Conservation (phyloP, 192 early-diverging fungal species). For the Umbelopsis sp. region DNA sequence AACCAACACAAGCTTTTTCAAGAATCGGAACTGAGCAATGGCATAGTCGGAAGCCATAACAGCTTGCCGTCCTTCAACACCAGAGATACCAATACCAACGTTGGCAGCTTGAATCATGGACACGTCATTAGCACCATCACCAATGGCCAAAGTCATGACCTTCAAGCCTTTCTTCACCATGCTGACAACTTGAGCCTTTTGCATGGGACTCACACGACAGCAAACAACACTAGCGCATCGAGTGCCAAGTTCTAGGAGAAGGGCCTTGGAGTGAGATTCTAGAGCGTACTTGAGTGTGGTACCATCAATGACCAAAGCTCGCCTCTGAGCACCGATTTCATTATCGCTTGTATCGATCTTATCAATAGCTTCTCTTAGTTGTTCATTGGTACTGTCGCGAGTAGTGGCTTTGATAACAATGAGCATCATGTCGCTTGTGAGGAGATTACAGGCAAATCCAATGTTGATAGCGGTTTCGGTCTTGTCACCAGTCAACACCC, state of each 20-base stretch:
- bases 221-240: constrained; percentile 89
- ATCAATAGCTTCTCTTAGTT: constrained; percentile 68
- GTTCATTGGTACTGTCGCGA: constrained; percentile 57
- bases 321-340: constrained; percentile 37
- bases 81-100: constrained; percentile 92
- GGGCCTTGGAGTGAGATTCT: constrained; percentile 52
- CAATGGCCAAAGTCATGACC: constrained; percentile 90
- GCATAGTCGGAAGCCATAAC: constrained; percentile 93
- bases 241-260: constrained; percentile 74
- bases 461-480: constrained; percentile 98
- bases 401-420: constrained; percentile 70
- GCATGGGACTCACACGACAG: constrained; percentile 93
- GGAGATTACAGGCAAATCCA: constrained; percentile 90
- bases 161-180: constrained; percentile 82
- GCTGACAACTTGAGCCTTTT: constrained; percentile 94
- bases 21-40: constrained; percentile 87
- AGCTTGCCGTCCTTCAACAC: constrained; percentile 94
- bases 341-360: constrained; percentile 48
- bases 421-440: constrained; percentile 81
- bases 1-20: constrained; percentile 82
- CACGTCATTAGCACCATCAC: constrained; percentile 98
- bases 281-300: constrained; percentile 81
- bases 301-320: constrained; percentile 89
- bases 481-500: constrained; percentile 98
- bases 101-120: constrained; percentile 98